Evolutionary conservation across 2,329 filamentous ascomycete genomes (phyloP), one percentile per base, ranked within the genome.

Genomic region (Daldinia eschscholtzii): DNA sequence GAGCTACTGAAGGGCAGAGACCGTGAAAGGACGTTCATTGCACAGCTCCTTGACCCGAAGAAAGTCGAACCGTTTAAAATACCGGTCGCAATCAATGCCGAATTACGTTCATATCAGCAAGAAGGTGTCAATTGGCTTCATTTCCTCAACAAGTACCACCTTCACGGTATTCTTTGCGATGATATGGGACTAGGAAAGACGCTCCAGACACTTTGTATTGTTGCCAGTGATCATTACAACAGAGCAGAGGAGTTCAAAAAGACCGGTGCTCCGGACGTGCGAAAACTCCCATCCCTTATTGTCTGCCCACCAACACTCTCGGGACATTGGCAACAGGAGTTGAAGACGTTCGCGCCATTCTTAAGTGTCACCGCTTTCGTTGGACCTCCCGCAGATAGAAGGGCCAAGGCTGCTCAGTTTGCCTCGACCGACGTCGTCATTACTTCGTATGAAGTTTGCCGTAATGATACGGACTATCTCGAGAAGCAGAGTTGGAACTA

Each of bases 171-270:
- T 80, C 92, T 99, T 67, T 99, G 96, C 78, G 96, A 99, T 77
- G 96, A 99, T 79, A 99, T 99, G 96, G 96, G 96, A 76, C 91
- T 99, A 30, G 96, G 96, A 57, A 99, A 99, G 83, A 99, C 96
- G 1, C 83, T 99, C 10, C 96, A 99, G 80, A 99, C 97, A 0
- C 88, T 99, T 23, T 99, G 96, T 80, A 99, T 99, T 76, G 94
- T 99, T 48, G 95, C 96, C 9, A 98, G 94, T 81, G 96, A 99
- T 78, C 96, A 99, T 78, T 95, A 99, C 79, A 86, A 97, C 77
- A 91, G 96, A 68, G 93, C 93, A 0, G 93, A 98, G 77, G 94
- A 98, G 77, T 98, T 91, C 78, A 90, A 90, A 30, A 93, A 92
- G 80, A 97, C 94, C 0, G 87, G 91, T 53, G 89, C 93, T 30